Conservation (phyloP, 2,329 filamentous ascomycete species). For the Penicillium vulpinum region DNA sequence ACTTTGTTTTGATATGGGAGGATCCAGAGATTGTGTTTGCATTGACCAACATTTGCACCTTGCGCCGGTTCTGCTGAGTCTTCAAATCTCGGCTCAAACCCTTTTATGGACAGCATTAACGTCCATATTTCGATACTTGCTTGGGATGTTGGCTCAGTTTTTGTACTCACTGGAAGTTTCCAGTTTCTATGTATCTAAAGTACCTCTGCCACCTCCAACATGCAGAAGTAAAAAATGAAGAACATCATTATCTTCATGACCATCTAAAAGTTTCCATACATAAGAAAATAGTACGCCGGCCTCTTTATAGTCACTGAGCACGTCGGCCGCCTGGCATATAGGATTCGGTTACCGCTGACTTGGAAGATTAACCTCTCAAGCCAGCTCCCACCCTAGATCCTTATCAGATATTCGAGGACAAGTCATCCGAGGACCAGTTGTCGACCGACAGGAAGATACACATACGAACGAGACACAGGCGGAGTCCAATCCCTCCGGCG, state of each 20-base stretch:
- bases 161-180: not conserved
- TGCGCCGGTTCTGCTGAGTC: not conserved
- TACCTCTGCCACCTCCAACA: not conserved
- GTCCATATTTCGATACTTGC: not conserved
- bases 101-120: not conserved
- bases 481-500: too few species aligned
- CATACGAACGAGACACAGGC: too few species aligned
- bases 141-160: not conserved
- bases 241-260: not conserved
- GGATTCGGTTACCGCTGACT: too few species aligned
- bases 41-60: not conserved
- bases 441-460: too few species aligned
- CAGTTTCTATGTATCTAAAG: not conserved
- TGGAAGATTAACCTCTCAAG: too few species aligned
- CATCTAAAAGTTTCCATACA: not conserved
- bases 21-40: not conserved
- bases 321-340: too few species aligned
- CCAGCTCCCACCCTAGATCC: too few species aligned
- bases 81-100: not conserved
- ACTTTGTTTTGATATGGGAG: not conserved
- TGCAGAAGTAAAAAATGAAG: not conserved
- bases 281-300: not conserved
- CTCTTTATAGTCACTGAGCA: too few species aligned
- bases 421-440: too few species aligned
- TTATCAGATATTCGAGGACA: too few species aligned